A percentile compares a stretch with the other conserved stretches of the same genome.
phyloP scores from a whole-genome alignment of 305 asterid genomes.

The Rubia peregrina region DNA sequence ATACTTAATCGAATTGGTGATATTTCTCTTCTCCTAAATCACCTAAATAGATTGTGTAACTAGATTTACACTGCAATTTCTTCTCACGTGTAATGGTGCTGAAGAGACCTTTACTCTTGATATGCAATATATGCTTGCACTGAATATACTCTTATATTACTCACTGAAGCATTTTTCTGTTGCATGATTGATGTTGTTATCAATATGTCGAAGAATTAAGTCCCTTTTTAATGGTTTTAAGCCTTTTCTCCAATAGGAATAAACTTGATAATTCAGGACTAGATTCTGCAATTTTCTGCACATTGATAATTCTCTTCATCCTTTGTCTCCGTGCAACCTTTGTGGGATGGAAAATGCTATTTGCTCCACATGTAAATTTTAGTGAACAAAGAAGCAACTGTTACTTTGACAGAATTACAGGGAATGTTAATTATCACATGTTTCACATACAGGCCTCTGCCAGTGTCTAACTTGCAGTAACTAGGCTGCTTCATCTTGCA shows the following conservation, averaged over 20 bases:
- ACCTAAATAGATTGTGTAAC: background rate
- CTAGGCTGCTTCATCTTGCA: background rate
- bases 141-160: background rate
- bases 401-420: background rate
- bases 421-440: background rate
- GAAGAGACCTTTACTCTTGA: background rate
- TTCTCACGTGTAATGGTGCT: background rate
- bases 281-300: background rate
- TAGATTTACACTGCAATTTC: background rate
- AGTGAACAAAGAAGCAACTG: background rate
- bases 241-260: background rate
- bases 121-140: no score
- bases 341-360: no score
- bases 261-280: background rate
- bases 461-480: background rate
- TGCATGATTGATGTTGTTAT: background rate
- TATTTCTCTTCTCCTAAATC: background rate
- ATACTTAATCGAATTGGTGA: background rate
- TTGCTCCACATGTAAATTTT: background rate
- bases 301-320: background rate
- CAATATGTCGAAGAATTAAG: background rate
- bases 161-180: background rate
- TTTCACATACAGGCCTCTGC: background rate
- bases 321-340: no score
- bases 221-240: background rate